Evolutionary conservation across 306 rosid genomes (phyloP), one percentile per base, ranked within the genome.

Genomic region (Quercus bicolor): DNA sequence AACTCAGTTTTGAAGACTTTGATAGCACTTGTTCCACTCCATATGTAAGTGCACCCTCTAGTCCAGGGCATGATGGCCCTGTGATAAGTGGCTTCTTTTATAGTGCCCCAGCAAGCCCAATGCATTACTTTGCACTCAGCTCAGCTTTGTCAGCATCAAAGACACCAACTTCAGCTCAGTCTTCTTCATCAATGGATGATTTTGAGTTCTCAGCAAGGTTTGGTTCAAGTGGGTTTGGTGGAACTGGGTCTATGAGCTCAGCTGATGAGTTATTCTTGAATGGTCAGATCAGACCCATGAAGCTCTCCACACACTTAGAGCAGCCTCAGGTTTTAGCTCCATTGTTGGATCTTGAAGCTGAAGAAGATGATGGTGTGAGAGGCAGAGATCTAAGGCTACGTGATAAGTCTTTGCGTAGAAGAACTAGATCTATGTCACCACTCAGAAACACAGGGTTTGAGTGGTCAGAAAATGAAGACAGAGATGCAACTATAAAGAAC

Each of bases 241-340:
- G 60, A 0, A 56, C 89, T 61, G 96, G 92, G 55, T 86, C 97
- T 0, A 96, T 96, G 99, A 93, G 88, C 81, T 93, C 97, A 0
- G 99, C 98, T 0, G 98, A 96, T 53, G 98, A 96, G 92, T 75
- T 96, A 43, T 96, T 93, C 86, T 77, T 96, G 20, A 91, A 93
- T 70, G 99, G 99, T 5, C 87, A 93, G 98, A 93, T 96, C 93
- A 88, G 97, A 6, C 98, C 99, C 53, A 93, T 96, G 98, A 96
- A 91, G 79, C 93, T 91, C 0, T 93, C 98, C 0, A 74, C 86
- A 31, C 98, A 96, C 83, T 72, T 96, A 54, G 94, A 96, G 48
- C 84, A 83, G 20, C 98, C 99, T 6, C 99, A 92, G 64, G 84
- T 87, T 54, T 78, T 94, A 0, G 87, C 87, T 37, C 98, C 98